These are phyloP conservation scores for Endotrypanum monterogeii DNA, from an alignment of 208 protist species.

Conservation along the genomic window DNA sequence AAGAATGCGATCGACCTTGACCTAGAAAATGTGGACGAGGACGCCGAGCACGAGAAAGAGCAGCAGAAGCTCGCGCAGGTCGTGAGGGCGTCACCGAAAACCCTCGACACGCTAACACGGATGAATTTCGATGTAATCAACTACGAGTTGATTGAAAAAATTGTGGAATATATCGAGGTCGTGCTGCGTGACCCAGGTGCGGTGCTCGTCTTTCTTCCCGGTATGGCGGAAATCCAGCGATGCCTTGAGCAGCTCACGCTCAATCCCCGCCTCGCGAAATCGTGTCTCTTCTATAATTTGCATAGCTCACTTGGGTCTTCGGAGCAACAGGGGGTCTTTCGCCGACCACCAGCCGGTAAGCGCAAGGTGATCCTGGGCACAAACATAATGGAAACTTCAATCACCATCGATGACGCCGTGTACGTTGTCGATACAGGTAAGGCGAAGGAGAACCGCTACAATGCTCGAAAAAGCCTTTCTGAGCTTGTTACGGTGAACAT, in stretches of 20 bases:
- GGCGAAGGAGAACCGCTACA: slow-evolving; percentile 95
- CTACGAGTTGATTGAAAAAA: slow-evolving; percentile 93
- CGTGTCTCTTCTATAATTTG: slow-evolving; percentile 87
- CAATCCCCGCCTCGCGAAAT: slow-evolving; percentile 48
- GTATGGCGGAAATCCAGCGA: slow-evolving; percentile 93
- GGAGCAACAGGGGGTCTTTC: slow-evolving; percentile 95
- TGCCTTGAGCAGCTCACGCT: slow-evolving; percentile 86
- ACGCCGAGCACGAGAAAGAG: slow-evolving; percentile 41
- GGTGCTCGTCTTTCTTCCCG: slow-evolving; percentile 97
- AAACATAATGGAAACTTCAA: slow-evolving; percentile 98
- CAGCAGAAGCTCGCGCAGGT: slow-evolving; percentile 45
- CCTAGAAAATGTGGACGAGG: slow-evolving; percentile 66
- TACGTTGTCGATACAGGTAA: slow-evolving; percentile 98
- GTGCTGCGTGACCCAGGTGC: slow-evolving; percentile 64
- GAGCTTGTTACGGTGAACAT: slow-evolving; percentile 92
- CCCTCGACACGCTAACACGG: slow-evolving; percentile 60
- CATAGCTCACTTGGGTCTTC: slow-evolving; percentile 92
- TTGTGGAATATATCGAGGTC: slow-evolving; percentile 88
- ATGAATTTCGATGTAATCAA: slow-evolving; percentile 95
- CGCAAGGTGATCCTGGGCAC: slow-evolving; percentile 96
- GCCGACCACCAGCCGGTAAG: slow-evolving; percentile 76
- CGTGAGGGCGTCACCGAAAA: slow-evolving; percentile 56
- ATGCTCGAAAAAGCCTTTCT: slow-evolving; percentile 78
- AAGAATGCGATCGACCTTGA: slow-evolving; percentile 67
- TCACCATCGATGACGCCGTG: slow-evolving; percentile 98